phyloP scores from a whole-genome alignment of 305 asterid species.

The Fraxinus nigra region DNA sequence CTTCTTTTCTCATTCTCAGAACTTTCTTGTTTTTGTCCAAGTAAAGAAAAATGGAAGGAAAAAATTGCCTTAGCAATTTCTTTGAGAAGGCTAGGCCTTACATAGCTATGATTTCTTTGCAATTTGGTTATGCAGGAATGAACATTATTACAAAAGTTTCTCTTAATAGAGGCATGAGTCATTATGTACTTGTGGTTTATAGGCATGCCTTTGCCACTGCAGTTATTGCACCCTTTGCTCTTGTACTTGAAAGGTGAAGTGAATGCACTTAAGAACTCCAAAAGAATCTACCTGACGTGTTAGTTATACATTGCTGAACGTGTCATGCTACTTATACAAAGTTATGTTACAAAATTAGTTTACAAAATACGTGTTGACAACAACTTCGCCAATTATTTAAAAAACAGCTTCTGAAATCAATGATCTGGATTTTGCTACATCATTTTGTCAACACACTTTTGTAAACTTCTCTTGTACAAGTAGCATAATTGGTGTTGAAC shows the following conservation, averaged over 20 bases:
- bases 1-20: not conserved
- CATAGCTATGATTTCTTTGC: constrained; percentile 53
- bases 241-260: constrained; percentile 66
- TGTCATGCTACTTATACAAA: too few species aligned
- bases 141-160: constrained; percentile 59
- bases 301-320: not conserved
- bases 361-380: too few species aligned
- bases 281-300: not conserved
- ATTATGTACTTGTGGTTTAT: constrained; percentile 60
- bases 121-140: constrained; percentile 70
- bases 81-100: constrained; percentile 45
- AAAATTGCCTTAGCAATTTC: constrained; percentile 30
- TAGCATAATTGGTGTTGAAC: not conserved
- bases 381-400: too few species aligned
- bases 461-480: too few species aligned
- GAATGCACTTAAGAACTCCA: not conserved
- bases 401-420: too few species aligned
- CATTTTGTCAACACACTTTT: too few species aligned
- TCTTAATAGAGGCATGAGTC: constrained; percentile 61
- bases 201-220: constrained; percentile 67
- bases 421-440: too few species aligned
- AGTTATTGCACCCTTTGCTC: constrained; percentile 55
- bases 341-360: too few species aligned
- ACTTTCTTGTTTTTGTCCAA: not conserved
- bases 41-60: constrained; percentile 36